Evolutionary conservation across 345 rosid genomes (phyloP).

Genomic region (Melastoma malabathricum): DNA sequence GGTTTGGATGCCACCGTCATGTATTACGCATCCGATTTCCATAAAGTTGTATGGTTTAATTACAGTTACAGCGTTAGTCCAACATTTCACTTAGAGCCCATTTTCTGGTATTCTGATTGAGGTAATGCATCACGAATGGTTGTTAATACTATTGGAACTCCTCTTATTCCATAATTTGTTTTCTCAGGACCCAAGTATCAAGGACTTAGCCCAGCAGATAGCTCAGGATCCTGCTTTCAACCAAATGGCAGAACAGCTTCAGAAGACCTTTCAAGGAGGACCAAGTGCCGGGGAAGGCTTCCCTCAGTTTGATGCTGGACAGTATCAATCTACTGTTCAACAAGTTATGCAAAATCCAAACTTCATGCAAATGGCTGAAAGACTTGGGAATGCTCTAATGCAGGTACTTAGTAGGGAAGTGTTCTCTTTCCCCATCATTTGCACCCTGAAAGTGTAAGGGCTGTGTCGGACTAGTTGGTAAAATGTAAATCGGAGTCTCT

Average conservation of each 20-base stretch:
- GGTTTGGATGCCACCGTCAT: too few species aligned
- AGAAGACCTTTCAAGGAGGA: conserved; percentile 26
- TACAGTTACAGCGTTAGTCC: too few species aligned
- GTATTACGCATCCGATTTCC: too few species aligned
- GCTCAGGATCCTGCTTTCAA: conserved; percentile 37
- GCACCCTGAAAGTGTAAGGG: not conserved
- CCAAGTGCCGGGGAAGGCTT: conserved; percentile 9
- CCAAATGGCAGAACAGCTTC: conserved; percentile 41
- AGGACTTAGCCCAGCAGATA: conserved; percentile 40
- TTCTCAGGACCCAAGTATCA: conserved; percentile 35
- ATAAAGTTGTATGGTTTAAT: too few species aligned
- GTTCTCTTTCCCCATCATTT: not conserved
- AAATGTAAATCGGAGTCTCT: conserved; percentile 2
- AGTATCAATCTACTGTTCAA: conserved; percentile 35
- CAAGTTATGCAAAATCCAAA: conserved; percentile 47
- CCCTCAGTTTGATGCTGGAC: conserved; percentile 34
- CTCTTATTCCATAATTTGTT: not conserved
- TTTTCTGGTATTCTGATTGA: not conserved
- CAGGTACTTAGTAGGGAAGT: conserved; percentile 29
- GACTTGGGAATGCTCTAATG: conserved; percentile 45
- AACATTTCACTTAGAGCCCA: too few species aligned
- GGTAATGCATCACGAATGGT: not conserved
- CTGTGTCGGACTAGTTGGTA: not conserved
- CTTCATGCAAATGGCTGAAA: conserved; percentile 41
- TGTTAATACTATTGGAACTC: too few species aligned